Base-by-base conservation (phyloP, 2,329 filamentous ascomycete genomes). In the Phialophora chinensis region DNA sequence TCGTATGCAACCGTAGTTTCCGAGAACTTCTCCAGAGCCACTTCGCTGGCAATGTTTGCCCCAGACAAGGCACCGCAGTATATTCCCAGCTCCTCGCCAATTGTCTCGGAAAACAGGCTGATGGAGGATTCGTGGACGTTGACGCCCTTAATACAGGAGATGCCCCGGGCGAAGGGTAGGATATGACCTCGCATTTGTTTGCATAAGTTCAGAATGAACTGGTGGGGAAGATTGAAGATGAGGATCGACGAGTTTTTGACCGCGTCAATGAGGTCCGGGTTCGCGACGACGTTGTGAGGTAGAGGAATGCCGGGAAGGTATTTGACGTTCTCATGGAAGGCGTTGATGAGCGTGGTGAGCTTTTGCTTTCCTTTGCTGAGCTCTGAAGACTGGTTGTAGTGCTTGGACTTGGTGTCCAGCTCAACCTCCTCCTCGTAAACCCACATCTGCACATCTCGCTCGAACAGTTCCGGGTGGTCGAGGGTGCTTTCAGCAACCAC, bases 111-210 rank as follows among this genome's bases (percentile, higher is more conserved):
- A 82, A 99, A 97, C 62, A 99, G 86, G 74, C 89, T 89, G 73
- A 98, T 89, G 63, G 91, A 92, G 59, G 91, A 88, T 74, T 94
- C 91, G 3, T 91, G 90, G 38, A 99, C 95, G 73, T 96, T 91
- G 68, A 99, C 93, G 73, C 95, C 95, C 84, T 99, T 99, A 82
- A 98, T 97, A 80, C 95, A 99, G 77, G 92, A 96, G 75, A 99
- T 93, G 66, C 93, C 95, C 69, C 96, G 88, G 29, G 95, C 94
- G 75, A 89, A 98, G 6, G 95, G 95, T 33, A 97, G 81, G 71
- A 97, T 96, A 74, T 97, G 89, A 67, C 94, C 95, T 75, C 90
- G 86, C 69, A 99, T 84, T 77, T 93, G 89, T 70, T 90, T 86
- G 82, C 93, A 97, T 68, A 93, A 91, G 69, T 90, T 90, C 76